phyloP scores from a whole-genome alignment of 169 alveolate genomes.

The Perkinsus olseni region DNA sequence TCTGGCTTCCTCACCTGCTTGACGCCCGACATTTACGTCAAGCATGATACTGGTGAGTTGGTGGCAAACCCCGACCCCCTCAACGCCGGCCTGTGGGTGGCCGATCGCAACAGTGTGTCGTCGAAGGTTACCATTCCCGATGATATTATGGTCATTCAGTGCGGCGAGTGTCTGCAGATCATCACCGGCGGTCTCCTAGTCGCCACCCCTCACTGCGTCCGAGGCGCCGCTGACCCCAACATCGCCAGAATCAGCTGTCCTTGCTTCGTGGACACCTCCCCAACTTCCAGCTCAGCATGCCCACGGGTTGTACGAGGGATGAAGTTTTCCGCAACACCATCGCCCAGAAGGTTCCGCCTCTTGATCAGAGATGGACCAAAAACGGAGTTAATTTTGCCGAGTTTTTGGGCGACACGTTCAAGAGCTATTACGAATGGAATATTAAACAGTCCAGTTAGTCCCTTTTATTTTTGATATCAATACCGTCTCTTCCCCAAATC shows the following conservation, averaged over 20 bases:
- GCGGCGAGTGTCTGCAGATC: constrained; percentile 54
- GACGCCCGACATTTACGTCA: constrained; percentile 41
- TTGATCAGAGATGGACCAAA: neutral
- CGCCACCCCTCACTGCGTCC: constrained; percentile 52
- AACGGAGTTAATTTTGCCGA: neutral
- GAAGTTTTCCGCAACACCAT: neutral
- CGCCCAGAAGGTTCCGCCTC: neutral
- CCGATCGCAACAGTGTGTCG: constrained; percentile 31
- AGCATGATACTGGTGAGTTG: constrained; percentile 28
- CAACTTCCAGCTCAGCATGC: neutral
- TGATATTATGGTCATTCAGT: constrained; percentile 41
- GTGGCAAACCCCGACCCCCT: constrained; percentile 26
- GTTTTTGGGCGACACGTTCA: neutral
- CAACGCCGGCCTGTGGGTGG: constrained; percentile 45
- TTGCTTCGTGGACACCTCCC: neutral
- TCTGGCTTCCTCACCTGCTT: constrained; percentile 48
- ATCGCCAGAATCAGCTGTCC: neutral
- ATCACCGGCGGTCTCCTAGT: constrained; percentile 45
- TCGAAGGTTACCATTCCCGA: constrained; percentile 28
- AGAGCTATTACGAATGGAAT: neutral
- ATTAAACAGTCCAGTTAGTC: neutral
- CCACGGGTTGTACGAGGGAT: neutral
- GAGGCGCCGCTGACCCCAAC: neutral
- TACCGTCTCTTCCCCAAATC: neutral
- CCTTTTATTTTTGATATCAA: neutral